phyloP scores from a whole-genome alignment of 2,329 filamentous ascomycete species.

The Aaosphaeria arxii region DNA sequence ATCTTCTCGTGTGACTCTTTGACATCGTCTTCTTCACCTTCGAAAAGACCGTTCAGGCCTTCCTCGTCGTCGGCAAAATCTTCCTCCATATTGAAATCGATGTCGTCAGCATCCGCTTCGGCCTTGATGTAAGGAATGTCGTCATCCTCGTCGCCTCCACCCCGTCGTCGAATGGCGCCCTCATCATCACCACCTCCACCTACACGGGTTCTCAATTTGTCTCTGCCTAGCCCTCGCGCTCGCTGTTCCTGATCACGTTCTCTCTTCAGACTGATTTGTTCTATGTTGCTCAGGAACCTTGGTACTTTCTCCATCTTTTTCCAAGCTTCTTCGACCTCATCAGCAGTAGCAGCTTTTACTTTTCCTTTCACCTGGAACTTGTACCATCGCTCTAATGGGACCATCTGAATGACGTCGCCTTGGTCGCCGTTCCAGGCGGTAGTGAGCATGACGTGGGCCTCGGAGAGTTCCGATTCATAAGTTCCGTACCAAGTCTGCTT shows the following conservation, averaged over 20 bases:
- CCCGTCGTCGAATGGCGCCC: slow-evolving; percentile 19
- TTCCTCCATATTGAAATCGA: slow-evolving; percentile 65
- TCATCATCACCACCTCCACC: slow-evolving; percentile 38
- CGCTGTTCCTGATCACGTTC: slow-evolving; percentile 33
- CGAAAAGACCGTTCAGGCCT: slow-evolving; percentile 39
- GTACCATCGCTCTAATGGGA: slow-evolving; percentile 96
- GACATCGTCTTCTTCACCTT: slow-evolving; percentile 52
- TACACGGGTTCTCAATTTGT: slow-evolving; percentile 25
- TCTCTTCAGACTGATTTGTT: slow-evolving; percentile 49
- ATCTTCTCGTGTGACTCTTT: slow-evolving; percentile 63
- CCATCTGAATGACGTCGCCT: slow-evolving; percentile 63
- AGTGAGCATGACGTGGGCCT: slow-evolving; percentile 74
- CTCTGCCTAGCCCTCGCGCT: slow-evolving; percentile 5
- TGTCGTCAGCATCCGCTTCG: slow-evolving; percentile 60
- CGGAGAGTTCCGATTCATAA: slow-evolving; percentile 85
- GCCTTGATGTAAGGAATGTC: slow-evolving; percentile 43
- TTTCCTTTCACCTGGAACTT: slow-evolving; percentile 74
- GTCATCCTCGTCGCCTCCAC: slow-evolving; percentile 40
- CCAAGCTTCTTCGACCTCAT: slow-evolving; percentile 83
- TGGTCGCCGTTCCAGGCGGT: slow-evolving; percentile 59
- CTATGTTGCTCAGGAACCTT: slow-evolving; percentile 63
- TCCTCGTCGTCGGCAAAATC: slow-evolving; percentile 86
- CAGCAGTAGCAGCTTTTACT: slow-evolving; percentile 73
- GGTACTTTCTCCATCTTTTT: slow-evolving; percentile 69
- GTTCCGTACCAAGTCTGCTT: slow-evolving; percentile 92